These are phyloP conservation scores for Tuber umbilicatum DNA, from an alignment of 495 filamentous ascomycete genomes.

Conservation along the genomic window DNA sequence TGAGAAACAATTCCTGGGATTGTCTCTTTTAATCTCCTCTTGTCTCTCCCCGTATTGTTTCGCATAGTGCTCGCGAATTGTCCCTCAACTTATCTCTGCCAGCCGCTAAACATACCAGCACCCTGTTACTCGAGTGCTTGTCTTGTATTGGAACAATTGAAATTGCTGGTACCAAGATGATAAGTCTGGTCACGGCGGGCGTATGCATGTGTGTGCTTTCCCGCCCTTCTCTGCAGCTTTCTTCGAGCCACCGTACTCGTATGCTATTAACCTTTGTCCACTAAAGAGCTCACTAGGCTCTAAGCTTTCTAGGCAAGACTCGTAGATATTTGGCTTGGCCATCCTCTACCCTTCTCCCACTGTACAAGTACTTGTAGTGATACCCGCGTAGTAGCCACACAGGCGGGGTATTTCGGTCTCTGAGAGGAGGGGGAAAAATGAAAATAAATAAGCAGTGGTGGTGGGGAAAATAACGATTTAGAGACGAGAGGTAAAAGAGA, in stretches of 20 bases:
- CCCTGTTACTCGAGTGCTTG: too few relatives aligned
- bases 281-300: neutral
- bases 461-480: too few relatives aligned
- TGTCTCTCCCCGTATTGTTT: neutral
- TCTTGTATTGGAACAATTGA: neutral
- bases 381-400: neutral
- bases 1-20: neutral
- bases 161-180: neutral
- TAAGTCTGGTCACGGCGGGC: neutral
- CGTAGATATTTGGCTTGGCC: neutral
- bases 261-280: neutral
- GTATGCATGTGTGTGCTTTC: neutral
- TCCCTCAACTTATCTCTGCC: neutral
- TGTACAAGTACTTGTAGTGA: too few relatives aligned
- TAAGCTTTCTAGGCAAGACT: neutral
- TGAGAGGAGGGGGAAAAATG: neutral
- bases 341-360: neutral
- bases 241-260: too few relatives aligned
- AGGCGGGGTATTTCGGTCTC: too few relatives aligned
- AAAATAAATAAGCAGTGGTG: neutral
- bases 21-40: neutral
- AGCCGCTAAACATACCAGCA: neutral
- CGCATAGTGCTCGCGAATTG: neutral
- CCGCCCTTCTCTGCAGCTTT: neutral
- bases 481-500: neutral